A percentile compares a stretch with the other conserved stretches of the same genome.
phyloP scores from a whole-genome alignment of 192 early-diverging fungal species.

The Phlyctochytrium arcticum region DNA sequence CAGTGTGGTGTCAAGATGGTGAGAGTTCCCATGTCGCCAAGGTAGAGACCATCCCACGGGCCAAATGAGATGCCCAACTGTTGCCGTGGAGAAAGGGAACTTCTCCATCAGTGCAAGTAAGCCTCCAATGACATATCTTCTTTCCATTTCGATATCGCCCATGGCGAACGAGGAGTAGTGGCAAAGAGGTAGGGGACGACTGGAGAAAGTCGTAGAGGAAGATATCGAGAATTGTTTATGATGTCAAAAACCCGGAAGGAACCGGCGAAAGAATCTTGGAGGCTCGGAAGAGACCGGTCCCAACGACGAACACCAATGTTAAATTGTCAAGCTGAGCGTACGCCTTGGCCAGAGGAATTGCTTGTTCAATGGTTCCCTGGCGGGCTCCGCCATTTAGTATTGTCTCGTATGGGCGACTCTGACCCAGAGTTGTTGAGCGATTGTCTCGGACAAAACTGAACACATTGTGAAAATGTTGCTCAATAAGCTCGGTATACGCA shows the following conservation, averaged over 20 bases:
- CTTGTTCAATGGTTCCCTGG: background rate
- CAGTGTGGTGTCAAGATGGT: too few species aligned
- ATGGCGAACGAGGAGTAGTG: too few species aligned
- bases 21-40: background rate
- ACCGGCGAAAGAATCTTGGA: too few species aligned
- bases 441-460: background rate
- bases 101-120: background rate
- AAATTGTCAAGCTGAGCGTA: background rate
- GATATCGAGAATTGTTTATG: too few species aligned
- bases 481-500: background rate
- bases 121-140: background rate
- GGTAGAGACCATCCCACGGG: background rate
- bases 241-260: too few species aligned
- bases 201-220: too few species aligned
- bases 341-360: background rate
- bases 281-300: too few species aligned
- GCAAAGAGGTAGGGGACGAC: too few species aligned
- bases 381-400: background rate
- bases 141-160: too few species aligned
- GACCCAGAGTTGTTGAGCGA: background rate
- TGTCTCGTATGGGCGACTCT: background rate
- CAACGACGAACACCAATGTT: background rate
- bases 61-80: background rate
- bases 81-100: background rate
- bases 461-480: background rate